Base-by-base conservation (phyloP, 2,329 filamentous ascomycete species). In the Colletotrichum endophyticum region DNA sequence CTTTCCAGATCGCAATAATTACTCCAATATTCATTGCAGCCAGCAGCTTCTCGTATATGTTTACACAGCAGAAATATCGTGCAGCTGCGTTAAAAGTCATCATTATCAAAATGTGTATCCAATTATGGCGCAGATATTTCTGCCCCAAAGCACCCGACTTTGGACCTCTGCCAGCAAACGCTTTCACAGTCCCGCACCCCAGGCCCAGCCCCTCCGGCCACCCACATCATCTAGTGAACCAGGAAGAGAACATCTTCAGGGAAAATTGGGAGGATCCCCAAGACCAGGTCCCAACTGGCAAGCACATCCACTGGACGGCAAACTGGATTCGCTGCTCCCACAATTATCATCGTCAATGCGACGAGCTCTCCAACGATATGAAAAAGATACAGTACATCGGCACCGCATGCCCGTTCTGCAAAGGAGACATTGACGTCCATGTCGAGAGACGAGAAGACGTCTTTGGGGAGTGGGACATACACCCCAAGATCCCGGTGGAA, bases 301-400 rank as follows among this genome's bases (percentile, higher is more conserved):
- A 28, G n/a, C 68, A 59, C 9, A 68, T 76, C 36, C 73, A 76
- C 32, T 76, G 73, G 73, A 7, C 49, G 15, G n/a, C 32, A 22
- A 73, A 63, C 73, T 28, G 36, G 62, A 44, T 73, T 13, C 70
- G 73, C 8, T 76, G 73, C 39, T 64, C 70, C 6, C 70, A 76
- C 19, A 16, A 62, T 3, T 34, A 76, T 34, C n/a, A 56, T 15
- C 19, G 9, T 1, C 63, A 76, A 12, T 76, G 73, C 57, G 19
- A 19, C 1, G 11, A 8, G 4, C 34, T 44, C n/a, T 19, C 30
- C 32, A 8, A 15, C 8, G 36, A 19, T 19, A 27, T 57, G 22
- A 13, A 16, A 13, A 66, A 56, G 67, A 8, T 75, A 7, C 72
- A 75, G 22, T 25, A 61, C 4, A 59, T 72, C 12, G 12, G 44